Evolutionary conservation across 2,329 filamentous ascomycete genomes (phyloP), one percentile per base, ranked within the genome.

Genomic region (Rhynchosporium graminicola): DNA sequence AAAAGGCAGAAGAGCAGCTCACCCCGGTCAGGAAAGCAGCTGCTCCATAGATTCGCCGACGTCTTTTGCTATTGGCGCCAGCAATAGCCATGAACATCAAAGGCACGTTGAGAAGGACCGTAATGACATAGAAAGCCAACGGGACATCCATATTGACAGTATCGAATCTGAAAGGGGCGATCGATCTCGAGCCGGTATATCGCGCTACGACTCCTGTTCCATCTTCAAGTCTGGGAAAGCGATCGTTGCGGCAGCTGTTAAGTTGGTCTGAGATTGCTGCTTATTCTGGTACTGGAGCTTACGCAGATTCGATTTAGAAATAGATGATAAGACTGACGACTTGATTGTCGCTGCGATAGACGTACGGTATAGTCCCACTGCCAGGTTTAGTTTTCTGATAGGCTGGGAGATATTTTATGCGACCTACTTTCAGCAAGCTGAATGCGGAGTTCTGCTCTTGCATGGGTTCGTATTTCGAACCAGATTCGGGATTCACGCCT

Each of bases 91-190:
- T 57, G 10, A 55, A 3, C 47, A 55, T 46, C 60, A 57, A n/a
- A 13, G 40, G 7, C 15, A 42, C 13, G 8, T 15, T 20, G 9
- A 43, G 28, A 15, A 62, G 12, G 3, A 48, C 47, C 8, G 60
- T 38, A n/a, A 59, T 9, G 15, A 62, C 26, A 13, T 48, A 59
- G 8, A 62, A 55, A 9, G 55, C 47, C 36, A 62, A 52, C 10
- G 55, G 55, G 5, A 40, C 38, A 26, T 42, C 48, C 28, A 55
- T 26, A 38, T 62, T 46, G n/a, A 62, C n/a, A 12, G 46, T 57
- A 28, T 42, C 28, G 47, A 62, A 58, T 15, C 40, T 40, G 12
- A 62, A 58, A 3, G 60, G 54, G 2, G 36, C 28, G 9, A 54
- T 7, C 7, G 20, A 5, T 8, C 56, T 20, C 38, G 33, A 31